A percentile compares a stretch with the other conserved stretches of the same genome.
Evolutionary conservation across 2,329 filamentous ascomycete genomes (phyloP).

Genomic region (Plectosphaerella sp.): DNA sequence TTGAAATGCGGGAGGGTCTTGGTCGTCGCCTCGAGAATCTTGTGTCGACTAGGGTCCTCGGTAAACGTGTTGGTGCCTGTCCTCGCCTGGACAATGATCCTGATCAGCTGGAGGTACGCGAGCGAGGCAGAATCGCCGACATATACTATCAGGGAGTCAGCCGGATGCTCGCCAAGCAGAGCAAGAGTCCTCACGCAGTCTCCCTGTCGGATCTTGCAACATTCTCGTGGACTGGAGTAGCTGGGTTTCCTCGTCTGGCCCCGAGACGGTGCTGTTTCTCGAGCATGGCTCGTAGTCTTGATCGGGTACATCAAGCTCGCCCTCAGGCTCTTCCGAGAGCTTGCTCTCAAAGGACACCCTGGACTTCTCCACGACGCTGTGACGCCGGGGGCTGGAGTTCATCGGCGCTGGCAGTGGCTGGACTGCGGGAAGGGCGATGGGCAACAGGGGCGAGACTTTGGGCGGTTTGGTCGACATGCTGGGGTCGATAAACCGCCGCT

Average conservation of each 20-base stretch:
- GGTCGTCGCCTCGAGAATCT: slow-evolving; percentile 50
- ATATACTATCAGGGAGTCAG: slow-evolving; percentile 38
- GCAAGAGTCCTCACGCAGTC: slow-evolving; percentile 40
- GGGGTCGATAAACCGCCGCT: slow-evolving; percentile 10
- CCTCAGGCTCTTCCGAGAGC: slow-evolving; percentile 6
- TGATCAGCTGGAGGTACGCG: slow-evolving; percentile 56
- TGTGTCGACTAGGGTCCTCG: slow-evolving; percentile 50
- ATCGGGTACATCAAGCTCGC: slow-evolving; percentile 2
- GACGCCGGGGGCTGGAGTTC: slow-evolving; percentile 5
- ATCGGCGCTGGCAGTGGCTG: slow-evolving; percentile 2
- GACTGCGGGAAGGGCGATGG: slow-evolving; percentile 6
- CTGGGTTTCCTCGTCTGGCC: slow-evolving; percentile 50
- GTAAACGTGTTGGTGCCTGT: slow-evolving; percentile 54
- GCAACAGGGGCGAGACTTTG: neutral
- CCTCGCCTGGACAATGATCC: slow-evolving; percentile 53
- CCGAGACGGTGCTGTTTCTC: slow-evolving; percentile 33
- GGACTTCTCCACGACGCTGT: slow-evolving; percentile 4
- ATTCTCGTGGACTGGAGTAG: slow-evolving; percentile 52
- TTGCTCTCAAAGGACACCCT: slow-evolving; percentile 6
- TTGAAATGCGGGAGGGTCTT: slow-evolving; percentile 38
- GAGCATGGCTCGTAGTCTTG: slow-evolving; percentile 17
- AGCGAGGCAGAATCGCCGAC: slow-evolving; percentile 60
- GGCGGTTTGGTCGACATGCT: neutral
- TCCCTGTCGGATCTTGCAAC: slow-evolving; percentile 54
- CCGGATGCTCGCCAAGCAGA: slow-evolving; percentile 6